Base-by-base conservation (phyloP, 345 rosid species). In the Laguncularia racemosa region DNA sequence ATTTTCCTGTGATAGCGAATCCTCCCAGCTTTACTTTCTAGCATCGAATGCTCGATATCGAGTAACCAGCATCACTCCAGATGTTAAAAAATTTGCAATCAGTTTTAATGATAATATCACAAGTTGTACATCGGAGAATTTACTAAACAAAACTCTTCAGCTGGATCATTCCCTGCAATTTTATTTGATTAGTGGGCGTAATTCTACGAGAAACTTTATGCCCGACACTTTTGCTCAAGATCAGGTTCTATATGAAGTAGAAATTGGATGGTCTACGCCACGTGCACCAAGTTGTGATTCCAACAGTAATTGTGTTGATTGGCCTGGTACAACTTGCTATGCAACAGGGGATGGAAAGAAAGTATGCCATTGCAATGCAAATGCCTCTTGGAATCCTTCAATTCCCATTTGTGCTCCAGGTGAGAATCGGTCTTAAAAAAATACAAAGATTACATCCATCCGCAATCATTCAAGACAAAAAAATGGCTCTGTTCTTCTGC, bases 301-400 rank as follows among this genome's bases (percentile, higher is more conserved):
- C 3, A 43, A 52, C 4, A n/a, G 21, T 4, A 68, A 71, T 40
- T 71, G 76, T 38, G 28, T 16, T 3, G 71, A 71, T 58, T 58
- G 71, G 71, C 58, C 67, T 2, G 2, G 20, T 45, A 56, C 76
- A 19, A 26, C 44, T 16, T 71, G 76, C 59, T 62, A 15, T 11
- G 26, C 13, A 6, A 33, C 60, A 15, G 40, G 17, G 26, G 21
- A 48, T 46, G 67, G 68, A 14, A 44, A 3, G 18, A 40, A 12
- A 14, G 54, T 54, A n/a, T 66, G 71, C 57, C 48, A 52, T n/a
- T 71, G 75, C 51, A 21, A 17, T 40, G 12, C 13, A 16, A 63
- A 52, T 44, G 56, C 44, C 26, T 12, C 0, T 28, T 67, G 69
- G 76, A 43, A 59, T 72, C 33, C 33, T 16, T 5, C 20, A 0